phyloP scores from a whole-genome alignment of 257 asterid genomes.

The Agastache rugosa region DNA sequence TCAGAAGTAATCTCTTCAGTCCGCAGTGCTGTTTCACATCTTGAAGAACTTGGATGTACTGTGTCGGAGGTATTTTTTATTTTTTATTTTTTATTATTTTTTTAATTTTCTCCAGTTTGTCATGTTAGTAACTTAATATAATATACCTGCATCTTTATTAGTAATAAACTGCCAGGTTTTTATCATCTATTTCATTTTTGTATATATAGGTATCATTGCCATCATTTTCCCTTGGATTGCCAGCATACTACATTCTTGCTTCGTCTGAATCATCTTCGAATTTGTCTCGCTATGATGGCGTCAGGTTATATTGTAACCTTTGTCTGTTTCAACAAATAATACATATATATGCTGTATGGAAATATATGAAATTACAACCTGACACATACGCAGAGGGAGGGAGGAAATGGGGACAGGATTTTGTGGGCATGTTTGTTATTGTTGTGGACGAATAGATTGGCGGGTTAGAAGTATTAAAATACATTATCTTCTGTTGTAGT shows the following conservation, averaged over 20 bases:
- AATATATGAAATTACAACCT: not conserved
- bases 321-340: constrained; percentile 14
- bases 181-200: constrained; percentile 29
- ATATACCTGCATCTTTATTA: constrained; percentile 6
- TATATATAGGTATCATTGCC: constrained; percentile 81
- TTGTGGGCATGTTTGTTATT: not conserved
- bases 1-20: constrained; percentile 70
- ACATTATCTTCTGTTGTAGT: not conserved
- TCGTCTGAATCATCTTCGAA: constrained; percentile 94
- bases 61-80: constrained; percentile 68
- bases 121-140: not conserved
- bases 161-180: constrained; percentile 23
- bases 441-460: constrained; percentile 5
- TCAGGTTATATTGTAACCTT: constrained; percentile 59
- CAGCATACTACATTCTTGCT: constrained; percentile 97
- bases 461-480: not conserved
- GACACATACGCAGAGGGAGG: not conserved
- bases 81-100: not conserved
- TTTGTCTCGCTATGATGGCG: constrained; percentile 96
- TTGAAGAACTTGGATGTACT: constrained; percentile 84
- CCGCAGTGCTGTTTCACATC: constrained; percentile 75
- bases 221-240: constrained; percentile 92
- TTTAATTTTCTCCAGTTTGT: not conserved
- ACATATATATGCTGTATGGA: not conserved
- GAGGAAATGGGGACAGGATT: constrained; percentile 9